These are phyloP conservation scores for Ustilago lituana DNA, from an alignment of 1,284 basidiomycete genomes.

Conservation along the genomic window DNA sequence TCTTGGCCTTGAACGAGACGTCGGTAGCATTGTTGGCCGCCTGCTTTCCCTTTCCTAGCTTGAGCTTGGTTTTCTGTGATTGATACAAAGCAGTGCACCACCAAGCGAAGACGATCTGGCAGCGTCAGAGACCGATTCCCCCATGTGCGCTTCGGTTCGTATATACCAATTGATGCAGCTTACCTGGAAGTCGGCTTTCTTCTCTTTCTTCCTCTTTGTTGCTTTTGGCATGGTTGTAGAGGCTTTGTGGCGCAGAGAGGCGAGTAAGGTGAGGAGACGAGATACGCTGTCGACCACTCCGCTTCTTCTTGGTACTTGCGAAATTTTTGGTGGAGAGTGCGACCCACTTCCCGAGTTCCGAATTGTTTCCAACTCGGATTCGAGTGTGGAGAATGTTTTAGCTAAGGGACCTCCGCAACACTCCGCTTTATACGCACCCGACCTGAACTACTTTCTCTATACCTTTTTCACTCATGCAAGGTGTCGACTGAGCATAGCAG, in stretches of 20 bases:
- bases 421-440: too few relatives aligned
- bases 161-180: neutral
- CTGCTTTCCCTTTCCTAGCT: conserved; percentile 93
- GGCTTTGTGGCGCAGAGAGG: neutral
- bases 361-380: neutral
- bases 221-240: conserved; percentile 43
- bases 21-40: conserved; percentile 84
- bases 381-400: conserved; percentile 15
- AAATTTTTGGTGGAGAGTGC: conserved; percentile 20
- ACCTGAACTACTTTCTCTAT: too few relatives aligned
- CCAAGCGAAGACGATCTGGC: too few relatives aligned
- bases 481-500: too few relatives aligned
- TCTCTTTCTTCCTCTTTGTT: conserved; percentile 48
- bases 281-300: too few relatives aligned
- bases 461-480: too few relatives aligned
- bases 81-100: too few relatives aligned
- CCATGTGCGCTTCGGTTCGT: too few relatives aligned
- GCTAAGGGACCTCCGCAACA: conserved; percentile 5
- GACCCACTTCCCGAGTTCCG: conserved; percentile 9
- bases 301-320: too few relatives aligned
- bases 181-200: conserved; percentile 51
- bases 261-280: neutral
- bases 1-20: conserved; percentile 90
- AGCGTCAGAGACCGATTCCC: neutral
- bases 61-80: conserved; percentile 88